Conservation (phyloP, 345 rosid species). For the Camelina hispida region DNA sequence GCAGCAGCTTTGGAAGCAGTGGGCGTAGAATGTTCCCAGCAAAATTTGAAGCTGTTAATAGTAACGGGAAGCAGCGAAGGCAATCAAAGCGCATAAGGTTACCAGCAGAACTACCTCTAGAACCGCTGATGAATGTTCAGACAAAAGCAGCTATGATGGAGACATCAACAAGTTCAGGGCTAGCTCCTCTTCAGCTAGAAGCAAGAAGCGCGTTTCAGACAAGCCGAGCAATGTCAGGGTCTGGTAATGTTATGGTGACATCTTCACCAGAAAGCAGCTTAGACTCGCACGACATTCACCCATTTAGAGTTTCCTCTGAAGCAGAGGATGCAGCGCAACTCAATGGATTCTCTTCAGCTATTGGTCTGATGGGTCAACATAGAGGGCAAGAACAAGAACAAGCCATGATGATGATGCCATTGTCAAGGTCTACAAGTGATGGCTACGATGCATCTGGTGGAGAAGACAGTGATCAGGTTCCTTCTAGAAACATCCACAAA, state of each 20-base stretch:
- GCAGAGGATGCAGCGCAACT: conserved; percentile 73
- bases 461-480: conserved; percentile 94
- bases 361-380: conserved; percentile 42
- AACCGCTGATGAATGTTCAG: conserved; percentile 52
- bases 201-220: conserved; percentile 96
- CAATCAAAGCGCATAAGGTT: conserved; percentile 69
- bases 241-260: conserved; percentile 62
- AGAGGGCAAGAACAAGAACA: conserved; percentile 45
- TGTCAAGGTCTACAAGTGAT: conserved; percentile 90
- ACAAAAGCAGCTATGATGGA: conserved; percentile 59
- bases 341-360: conserved; percentile 56
- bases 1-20: conserved; percentile 81
- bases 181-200: conserved; percentile 92
- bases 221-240: conserved; percentile 82
- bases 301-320: conserved; percentile 81
- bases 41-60: conserved; percentile 59
- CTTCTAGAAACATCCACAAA: conserved; percentile 72
- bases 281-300: conserved; percentile 92
- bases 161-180: conserved; percentile 71
- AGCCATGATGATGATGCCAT: conserved; percentile 63
- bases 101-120: conserved; percentile 79
- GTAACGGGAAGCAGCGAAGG: conserved; percentile 51
- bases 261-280: conserved; percentile 98
- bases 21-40: conserved; percentile 69
- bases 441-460: conserved; percentile 99